Evolutionary conservation across 768 basidiomycete genomes (phyloP).

Genomic region (Clitopilus passeckerianus): DNA sequence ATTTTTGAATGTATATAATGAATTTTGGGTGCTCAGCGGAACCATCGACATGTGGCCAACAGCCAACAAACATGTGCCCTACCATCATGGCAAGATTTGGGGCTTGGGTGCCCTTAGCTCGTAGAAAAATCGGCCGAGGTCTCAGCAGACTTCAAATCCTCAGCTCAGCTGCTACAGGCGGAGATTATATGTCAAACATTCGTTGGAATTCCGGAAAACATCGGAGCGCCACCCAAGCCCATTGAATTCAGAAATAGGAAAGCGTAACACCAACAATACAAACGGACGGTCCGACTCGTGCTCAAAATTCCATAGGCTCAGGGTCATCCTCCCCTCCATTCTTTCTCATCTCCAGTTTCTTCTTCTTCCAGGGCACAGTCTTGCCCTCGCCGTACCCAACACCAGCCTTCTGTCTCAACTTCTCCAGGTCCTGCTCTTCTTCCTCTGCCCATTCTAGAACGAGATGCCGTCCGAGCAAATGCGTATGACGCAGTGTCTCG

Average conservation of each 20-base stretch:
- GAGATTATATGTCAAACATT: no score
- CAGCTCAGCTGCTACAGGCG: not conserved
- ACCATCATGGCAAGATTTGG: no score
- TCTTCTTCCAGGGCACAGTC: slow-evolving; percentile 68
- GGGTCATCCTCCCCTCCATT: slow-evolving; percentile 26
- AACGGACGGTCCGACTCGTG: not conserved
- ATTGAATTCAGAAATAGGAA: not conserved
- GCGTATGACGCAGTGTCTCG: slow-evolving; percentile 84
- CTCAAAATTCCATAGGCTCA: not conserved
- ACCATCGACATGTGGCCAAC: not conserved
- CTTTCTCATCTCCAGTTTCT: slow-evolving; percentile 59
- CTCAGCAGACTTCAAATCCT: not conserved
- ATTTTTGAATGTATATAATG: not conserved
- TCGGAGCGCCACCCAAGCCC: no score
- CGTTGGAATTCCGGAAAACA: no score
- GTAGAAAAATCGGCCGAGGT: not conserved
- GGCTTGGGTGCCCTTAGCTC: not conserved
- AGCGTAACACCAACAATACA: not conserved
- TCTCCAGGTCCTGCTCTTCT: slow-evolving; percentile 72
- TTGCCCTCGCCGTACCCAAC: slow-evolving; percentile 70
- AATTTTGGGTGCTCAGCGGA: not conserved
- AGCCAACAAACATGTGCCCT: no score
- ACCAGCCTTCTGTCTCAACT: slow-evolving; percentile 72
- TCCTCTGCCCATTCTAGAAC: slow-evolving; percentile 94
- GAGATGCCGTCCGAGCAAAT: slow-evolving; percentile 92